Conservation (phyloP, 495 filamentous ascomycete genomes). For the Mytilinidion resinicola region DNA sequence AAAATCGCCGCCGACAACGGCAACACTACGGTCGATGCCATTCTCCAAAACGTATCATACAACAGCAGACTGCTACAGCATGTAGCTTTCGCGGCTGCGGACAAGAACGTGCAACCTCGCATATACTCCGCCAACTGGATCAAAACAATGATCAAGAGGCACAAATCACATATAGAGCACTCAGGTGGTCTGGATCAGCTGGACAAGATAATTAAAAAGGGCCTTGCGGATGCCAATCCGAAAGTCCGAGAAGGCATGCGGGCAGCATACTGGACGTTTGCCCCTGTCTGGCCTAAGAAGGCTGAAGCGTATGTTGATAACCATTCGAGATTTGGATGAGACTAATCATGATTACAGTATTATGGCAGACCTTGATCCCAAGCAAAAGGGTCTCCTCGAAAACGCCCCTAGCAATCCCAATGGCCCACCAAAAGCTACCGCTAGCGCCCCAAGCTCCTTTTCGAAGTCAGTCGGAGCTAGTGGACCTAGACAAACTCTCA, state of each 20-base stretch:
- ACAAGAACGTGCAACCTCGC: slow-evolving; percentile 85
- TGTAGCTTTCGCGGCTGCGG: slow-evolving; percentile 67
- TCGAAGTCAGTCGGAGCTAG: slow-evolving; percentile 42
- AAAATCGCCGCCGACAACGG: slow-evolving; percentile 80
- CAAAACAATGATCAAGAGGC: slow-evolving; percentile 68
- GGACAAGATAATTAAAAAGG: slow-evolving; percentile 82
- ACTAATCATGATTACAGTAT: slow-evolving; percentile 49
- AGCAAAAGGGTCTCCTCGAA: slow-evolving; percentile 66
- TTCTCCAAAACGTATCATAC: slow-evolving; percentile 73
- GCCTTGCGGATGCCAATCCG: slow-evolving; percentile 79
- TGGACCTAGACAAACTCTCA: slow-evolving; percentile 54
- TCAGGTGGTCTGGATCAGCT: slow-evolving; percentile 71
- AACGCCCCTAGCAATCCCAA: slow-evolving; percentile 78
- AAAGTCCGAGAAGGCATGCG: slow-evolving; percentile 79
- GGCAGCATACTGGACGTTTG: slow-evolving; percentile 77
- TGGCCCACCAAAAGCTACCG: slow-evolving; percentile 23
- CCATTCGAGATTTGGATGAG: neutral
- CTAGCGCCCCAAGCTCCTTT: slow-evolving; percentile 38
- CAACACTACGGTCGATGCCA: slow-evolving; percentile 64
- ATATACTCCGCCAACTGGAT: slow-evolving; percentile 77
- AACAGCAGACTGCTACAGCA: slow-evolving; percentile 75
- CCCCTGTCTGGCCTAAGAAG: slow-evolving; percentile 64
- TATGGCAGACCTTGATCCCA: slow-evolving; percentile 64
- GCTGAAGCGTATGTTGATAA: slow-evolving; percentile 59
- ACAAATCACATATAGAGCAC: slow-evolving; percentile 78